These are phyloP conservation scores for Phialophora expanda DNA, from an alignment of 2,329 filamentous ascomycete genomes.

Conservation along the genomic window DNA sequence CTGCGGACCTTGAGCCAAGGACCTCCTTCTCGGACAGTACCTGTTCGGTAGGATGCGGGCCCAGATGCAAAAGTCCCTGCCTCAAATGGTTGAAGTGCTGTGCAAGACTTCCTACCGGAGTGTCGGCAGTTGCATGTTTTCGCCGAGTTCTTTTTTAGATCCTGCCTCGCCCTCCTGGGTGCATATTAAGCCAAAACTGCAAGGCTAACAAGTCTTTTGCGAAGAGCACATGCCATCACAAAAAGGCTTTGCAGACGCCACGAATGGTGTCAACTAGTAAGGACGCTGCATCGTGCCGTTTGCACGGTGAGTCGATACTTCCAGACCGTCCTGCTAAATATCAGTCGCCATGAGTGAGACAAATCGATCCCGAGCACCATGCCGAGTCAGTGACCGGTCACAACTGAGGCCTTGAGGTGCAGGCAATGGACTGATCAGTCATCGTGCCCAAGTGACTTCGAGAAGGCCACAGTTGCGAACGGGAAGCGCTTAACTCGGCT, in stretches of 20 bases:
- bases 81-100: neutral
- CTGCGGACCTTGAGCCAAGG: neutral
- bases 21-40: neutral
- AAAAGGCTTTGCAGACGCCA: neutral
- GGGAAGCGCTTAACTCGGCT: neutral
- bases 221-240: neutral
- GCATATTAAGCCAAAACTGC: neutral
- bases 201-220: neutral
- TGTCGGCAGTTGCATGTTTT: neutral
- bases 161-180: neutral
- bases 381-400: neutral
- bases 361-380: neutral
- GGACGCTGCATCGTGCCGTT: neutral
- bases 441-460: neutral
- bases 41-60: neutral
- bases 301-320: neutral
- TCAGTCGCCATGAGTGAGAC: neutral
- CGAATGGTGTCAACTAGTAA: neutral
- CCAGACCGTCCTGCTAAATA: neutral
- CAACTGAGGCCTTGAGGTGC: neutral
- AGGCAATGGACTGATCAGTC: neutral
- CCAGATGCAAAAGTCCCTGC: neutral
- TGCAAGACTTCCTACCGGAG: neutral
- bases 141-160: neutral
- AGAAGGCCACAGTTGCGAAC: neutral